Evolutionary conservation across 257 asterid species (phyloP), one percentile per base, ranked within the genome.

Genomic region (Nicotiana knightiana): DNA sequence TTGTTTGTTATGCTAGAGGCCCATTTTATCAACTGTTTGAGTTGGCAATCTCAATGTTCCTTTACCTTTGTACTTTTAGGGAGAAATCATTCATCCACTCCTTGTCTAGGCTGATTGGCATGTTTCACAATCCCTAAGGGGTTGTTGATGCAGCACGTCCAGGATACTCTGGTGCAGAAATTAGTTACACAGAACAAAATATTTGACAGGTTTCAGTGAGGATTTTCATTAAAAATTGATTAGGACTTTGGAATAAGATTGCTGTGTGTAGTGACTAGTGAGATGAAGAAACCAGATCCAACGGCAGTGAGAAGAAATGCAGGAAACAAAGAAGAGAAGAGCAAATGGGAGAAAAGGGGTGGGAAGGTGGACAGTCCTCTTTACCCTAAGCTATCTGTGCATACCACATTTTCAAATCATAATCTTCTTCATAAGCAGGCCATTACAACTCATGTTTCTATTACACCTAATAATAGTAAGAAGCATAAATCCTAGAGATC

Each of bases 361-460:
- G 79, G 61, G 79, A 24, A 71, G 78, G 61, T 46, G 79, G 61
- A 12, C 79, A 46, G 79, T 48, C 79, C 79, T 48, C 61, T 73
- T 48, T 8, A 48, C 79, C 62, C 26, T 73, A 35, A 48, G 18
- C 24, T 73, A 48, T 73, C 24, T 48, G 28, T 13, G 7, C 79
- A 3, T 37, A 10, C 39, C 62, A 46, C 43, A 26, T 73, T 46
- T 71, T 73, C 79, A 48, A 24, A 73, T 73, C 79, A 46, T 48
- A 46, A 48, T 73, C 61, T 73, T 46, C 61, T 73, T 73, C 79
- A 48, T 73, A 46, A 73, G 24, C 62, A 46, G 39, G 24, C 61
- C 62, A 13, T 17, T 48, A 48, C 39, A 48, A 48, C 4, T 73
- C 61, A 48, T 48, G 61, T 73, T 54, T 73, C 39, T 2, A 13